Evolutionary conservation across 2,329 filamentous ascomycete genomes (phyloP).

Genomic region (Clonostachys solani): DNA sequence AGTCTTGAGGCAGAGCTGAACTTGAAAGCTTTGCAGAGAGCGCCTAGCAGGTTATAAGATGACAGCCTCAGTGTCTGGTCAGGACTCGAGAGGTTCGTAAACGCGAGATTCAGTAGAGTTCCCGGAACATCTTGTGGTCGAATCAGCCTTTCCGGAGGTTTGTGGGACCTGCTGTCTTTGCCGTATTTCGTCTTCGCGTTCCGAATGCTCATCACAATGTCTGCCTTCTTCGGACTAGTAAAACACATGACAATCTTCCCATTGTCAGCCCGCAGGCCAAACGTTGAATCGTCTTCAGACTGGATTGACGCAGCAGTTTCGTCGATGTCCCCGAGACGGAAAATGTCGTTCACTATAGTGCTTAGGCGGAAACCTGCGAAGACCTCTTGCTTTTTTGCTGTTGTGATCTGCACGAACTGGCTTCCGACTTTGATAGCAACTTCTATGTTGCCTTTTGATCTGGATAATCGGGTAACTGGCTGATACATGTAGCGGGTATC

Average conservation of each 20-base stretch:
- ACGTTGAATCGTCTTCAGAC: conserved; percentile 62
- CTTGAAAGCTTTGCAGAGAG: conserved; percentile 64
- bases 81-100: conserved; percentile 61
- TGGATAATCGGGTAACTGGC: conserved; percentile 60
- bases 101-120: conserved; percentile 61
- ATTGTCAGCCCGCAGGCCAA: conserved; percentile 63
- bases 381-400: conserved; percentile 64
- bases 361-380: conserved; percentile 57
- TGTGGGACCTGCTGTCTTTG: conserved; percentile 56
- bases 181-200: conserved; percentile 59
- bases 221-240: conserved; percentile 59
- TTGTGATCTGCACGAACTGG: conserved; percentile 67
- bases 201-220: conserved; percentile 60
- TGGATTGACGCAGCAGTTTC: conserved; percentile 62
- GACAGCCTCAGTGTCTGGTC: conserved; percentile 57
- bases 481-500: conserved; percentile 64
- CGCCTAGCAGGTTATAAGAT: conserved; percentile 64
- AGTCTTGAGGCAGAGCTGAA: conserved; percentile 59
- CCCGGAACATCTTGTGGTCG: conserved; percentile 68
- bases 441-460: conserved; percentile 67
- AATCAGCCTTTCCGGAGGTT: conserved; percentile 61
- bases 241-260: conserved; percentile 72
- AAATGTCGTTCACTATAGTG: conserved; percentile 66
- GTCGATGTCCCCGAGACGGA: conserved; percentile 63
- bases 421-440: conserved; percentile 65